phyloP scores from a whole-genome alignment of 2,329 filamentous ascomycete genomes.

The Penicillium sp. region DNA sequence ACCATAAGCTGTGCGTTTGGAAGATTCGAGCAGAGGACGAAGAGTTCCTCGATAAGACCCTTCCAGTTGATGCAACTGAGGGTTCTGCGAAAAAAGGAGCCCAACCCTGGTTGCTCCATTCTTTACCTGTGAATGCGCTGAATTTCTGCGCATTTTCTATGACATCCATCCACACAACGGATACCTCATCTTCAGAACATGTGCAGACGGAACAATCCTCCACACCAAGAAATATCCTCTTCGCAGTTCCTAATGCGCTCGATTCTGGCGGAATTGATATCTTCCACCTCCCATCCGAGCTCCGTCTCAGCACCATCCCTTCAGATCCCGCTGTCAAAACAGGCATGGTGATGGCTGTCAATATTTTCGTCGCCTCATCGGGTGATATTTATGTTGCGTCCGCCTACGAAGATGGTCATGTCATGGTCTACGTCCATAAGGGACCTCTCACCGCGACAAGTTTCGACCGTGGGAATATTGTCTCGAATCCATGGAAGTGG shows the following conservation, averaged over 20 bases:
- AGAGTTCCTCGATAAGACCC: constrained; percentile 58
- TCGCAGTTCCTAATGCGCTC: constrained; percentile 80
- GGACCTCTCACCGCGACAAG: constrained; percentile 38
- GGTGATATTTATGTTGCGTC: constrained; percentile 63
- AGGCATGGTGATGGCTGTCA: constrained; percentile 84
- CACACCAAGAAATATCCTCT: constrained; percentile 50
- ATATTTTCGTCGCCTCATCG: constrained; percentile 55
- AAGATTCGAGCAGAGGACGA: constrained; percentile 66
- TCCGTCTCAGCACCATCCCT: constrained; percentile 62
- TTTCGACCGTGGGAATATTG: constrained; percentile 15
- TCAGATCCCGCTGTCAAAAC: constrained; percentile 47
- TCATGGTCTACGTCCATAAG: constrained; percentile 62
- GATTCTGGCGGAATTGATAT: constrained; percentile 79
- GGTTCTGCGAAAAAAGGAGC: constrained; percentile 48
- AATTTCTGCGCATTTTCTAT: constrained; percentile 76
- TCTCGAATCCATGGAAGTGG: constrained; percentile 46
- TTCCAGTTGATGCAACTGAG: constrained; percentile 67
- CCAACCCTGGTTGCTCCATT: constrained; percentile 79
- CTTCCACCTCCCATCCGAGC: constrained; percentile 75
- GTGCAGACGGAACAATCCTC: constrained; percentile 15
- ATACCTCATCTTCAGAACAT: neutral
- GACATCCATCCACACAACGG: constrained; percentile 21
- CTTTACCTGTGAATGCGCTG: constrained; percentile 83
- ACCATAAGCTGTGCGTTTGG: constrained; percentile 86
- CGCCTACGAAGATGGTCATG: constrained; percentile 84